Conservation (phyloP, 257 asterid species). For the Gynochthodes officinalis region DNA sequence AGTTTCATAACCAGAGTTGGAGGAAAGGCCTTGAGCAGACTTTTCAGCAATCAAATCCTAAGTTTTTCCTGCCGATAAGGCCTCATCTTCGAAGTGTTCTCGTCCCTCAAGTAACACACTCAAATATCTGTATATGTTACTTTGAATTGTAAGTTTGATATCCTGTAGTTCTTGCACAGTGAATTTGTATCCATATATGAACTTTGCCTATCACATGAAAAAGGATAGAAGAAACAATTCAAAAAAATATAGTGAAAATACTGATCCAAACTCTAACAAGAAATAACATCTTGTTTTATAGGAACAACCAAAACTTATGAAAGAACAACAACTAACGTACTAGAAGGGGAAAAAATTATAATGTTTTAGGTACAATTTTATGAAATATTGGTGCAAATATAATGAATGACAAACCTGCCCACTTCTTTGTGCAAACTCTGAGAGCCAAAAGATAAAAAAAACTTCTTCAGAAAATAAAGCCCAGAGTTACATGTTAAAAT, state of each 20-base stretch:
- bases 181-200: conserved; percentile 42
- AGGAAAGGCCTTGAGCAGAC: conserved; percentile 36
- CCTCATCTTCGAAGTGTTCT: conserved; percentile 61
- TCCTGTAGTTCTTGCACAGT: conserved; percentile 50
- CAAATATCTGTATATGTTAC: conserved; percentile 51
- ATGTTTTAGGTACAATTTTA: not conserved
- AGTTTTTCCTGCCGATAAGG: conserved; percentile 17
- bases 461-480: too few relatives aligned
- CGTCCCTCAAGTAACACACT: conserved; percentile 55
- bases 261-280: not conserved
- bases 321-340: not conserved
- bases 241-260: not conserved
- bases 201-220: conserved; percentile 49
- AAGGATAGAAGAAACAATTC: conserved; percentile 4
- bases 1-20: conserved; percentile 4
- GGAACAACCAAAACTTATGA: not conserved
- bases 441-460: not conserved
- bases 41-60: conserved; percentile 25
- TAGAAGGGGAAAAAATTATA: not conserved
- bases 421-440: not conserved
- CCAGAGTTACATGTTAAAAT: not conserved
- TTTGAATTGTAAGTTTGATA: conserved; percentile 52
- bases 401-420: not conserved
- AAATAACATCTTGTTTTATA: not conserved
- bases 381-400: not conserved